These are phyloP conservation scores for Colletotrichum lupini DNA, from an alignment of 2,329 filamentous ascomycete genomes.

Conservation along the genomic window DNA sequence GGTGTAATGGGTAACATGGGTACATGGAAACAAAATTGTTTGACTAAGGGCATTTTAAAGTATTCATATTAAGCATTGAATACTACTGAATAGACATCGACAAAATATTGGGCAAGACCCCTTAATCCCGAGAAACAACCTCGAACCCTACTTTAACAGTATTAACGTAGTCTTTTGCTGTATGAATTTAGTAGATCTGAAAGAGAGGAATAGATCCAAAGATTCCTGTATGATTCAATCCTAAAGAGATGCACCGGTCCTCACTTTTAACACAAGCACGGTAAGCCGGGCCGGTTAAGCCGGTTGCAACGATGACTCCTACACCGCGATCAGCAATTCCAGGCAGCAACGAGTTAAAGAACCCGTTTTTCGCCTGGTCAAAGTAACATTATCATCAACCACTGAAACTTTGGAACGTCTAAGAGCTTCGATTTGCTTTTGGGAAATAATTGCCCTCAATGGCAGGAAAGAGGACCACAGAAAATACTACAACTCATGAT, in stretches of 20 bases:
- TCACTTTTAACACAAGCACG: background rate
- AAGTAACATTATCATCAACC: background rate
- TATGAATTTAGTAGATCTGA: background rate
- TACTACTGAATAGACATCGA: background rate
- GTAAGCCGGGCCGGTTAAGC: background rate
- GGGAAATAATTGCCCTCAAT: too few relatives aligned
- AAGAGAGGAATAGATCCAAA: background rate
- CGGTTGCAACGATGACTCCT: background rate
- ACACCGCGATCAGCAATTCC: background rate
- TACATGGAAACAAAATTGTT: background rate
- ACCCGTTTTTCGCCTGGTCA: background rate
- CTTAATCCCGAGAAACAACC: too few relatives aligned
- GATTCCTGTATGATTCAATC: background rate
- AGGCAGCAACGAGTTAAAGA: background rate
- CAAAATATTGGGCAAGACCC: background rate
- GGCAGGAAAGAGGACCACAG: too few relatives aligned
- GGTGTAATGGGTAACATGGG: too few relatives aligned
- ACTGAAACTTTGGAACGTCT: background rate
- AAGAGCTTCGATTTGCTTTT: too few relatives aligned
- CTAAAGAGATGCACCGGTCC: background rate
- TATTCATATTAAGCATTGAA: background rate
- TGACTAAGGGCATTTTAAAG: background rate
- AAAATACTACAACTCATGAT: too few relatives aligned
- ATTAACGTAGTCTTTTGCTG: background rate
- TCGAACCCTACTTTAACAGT: background rate